Evolutionary conservation across 805 yeast species (phyloP), one percentile per base, ranked within the genome.

Genomic region (Candida xiaguanensis): DNA sequence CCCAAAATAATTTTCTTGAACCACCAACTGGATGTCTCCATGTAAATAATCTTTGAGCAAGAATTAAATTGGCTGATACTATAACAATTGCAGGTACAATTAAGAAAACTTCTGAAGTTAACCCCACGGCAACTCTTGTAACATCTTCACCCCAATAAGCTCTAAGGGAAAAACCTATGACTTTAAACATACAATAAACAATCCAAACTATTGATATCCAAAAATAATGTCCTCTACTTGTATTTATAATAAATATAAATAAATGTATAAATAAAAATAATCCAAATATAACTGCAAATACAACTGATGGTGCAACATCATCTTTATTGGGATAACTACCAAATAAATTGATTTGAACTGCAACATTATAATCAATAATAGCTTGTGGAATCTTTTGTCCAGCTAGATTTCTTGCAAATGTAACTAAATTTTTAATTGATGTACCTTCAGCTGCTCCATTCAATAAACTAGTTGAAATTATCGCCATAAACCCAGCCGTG

Each of bases 21-120:
- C 89, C 90, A 14, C 79, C 71, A 29, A 75, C 78, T 11, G 91
- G 90, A 55, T 84, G 89, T 55, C 82, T 69, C 85, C 88, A 81
- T 4, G 85, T 80, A 58, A 82, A 81, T 23, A 83, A 63, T 59
- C 90, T 74, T 56, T 82, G 88, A 3, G 86, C 86, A 33, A 83
- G 59, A 17, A 81, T 72, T 55, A 81, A 65, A 53, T 79, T 80
- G 49, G 77, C 68, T 2, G 82, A 69, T 16, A 78, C 75, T 33
- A 83, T 52, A 27, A 78, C 56, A 4, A 80, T 74, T 15, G 75
- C 67, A 4, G 86, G 78, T 5, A 80, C 64, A 50, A 78, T 70
- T 22, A 73, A 51, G 39, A 83, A 70, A 15, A 80, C 77, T 34
- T 71, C 75, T 1, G 78, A 65, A 1, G 85, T 71, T 31, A 83